Evolutionary conservation across 1,284 basidiomycete species (phyloP).

Genomic region (Coniferiporia weirii): DNA sequence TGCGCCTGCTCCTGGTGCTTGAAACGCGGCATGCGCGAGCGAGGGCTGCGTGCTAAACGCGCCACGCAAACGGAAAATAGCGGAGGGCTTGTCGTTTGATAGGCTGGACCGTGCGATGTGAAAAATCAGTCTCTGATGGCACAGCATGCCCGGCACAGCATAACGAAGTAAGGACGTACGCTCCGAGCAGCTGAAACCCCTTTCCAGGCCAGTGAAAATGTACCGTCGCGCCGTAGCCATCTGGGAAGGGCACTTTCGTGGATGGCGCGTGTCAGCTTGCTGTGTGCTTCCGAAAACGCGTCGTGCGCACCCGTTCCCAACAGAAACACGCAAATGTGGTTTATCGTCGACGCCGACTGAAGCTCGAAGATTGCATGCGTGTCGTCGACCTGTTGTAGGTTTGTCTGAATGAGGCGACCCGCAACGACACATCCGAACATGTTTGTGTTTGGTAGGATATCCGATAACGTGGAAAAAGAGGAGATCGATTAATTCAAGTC

Average conservation of each 20-base stretch:
- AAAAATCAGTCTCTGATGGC: slow-evolving; percentile 1
- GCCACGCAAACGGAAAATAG: slow-evolving; percentile 82
- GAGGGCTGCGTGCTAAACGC: slow-evolving; percentile 49
- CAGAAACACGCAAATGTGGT: slow-evolving; percentile 87
- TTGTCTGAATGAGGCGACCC: slow-evolving; percentile 71
- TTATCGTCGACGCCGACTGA: slow-evolving; percentile 70
- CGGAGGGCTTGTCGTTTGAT: slow-evolving; percentile 87
- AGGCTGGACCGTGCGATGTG: slow-evolving; percentile 46
- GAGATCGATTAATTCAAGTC: no score
- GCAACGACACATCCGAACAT: slow-evolving; percentile 78
- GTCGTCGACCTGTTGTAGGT: slow-evolving; percentile 73
- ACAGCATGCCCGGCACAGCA: neutral
- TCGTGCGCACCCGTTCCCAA: slow-evolving; percentile 67
- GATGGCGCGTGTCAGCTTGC: neutral
- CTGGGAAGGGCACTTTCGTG: slow-evolving; percentile 74
- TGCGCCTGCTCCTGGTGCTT: slow-evolving; percentile 24
- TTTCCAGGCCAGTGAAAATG: slow-evolving; percentile 88
- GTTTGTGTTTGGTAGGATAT: neutral
- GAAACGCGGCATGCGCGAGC: slow-evolving; percentile 49
- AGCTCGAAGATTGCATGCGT: slow-evolving; percentile 84
- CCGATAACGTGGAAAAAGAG: neutral
- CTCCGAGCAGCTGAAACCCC: slow-evolving; percentile 84
- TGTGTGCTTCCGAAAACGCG: neutral
- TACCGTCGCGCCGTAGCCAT: slow-evolving; percentile 84
- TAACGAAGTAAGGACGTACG: slow-evolving; percentile 46